Conservation (phyloP, 2,329 filamentous ascomycete species). For the Trichoderma brevicompactum region DNA sequence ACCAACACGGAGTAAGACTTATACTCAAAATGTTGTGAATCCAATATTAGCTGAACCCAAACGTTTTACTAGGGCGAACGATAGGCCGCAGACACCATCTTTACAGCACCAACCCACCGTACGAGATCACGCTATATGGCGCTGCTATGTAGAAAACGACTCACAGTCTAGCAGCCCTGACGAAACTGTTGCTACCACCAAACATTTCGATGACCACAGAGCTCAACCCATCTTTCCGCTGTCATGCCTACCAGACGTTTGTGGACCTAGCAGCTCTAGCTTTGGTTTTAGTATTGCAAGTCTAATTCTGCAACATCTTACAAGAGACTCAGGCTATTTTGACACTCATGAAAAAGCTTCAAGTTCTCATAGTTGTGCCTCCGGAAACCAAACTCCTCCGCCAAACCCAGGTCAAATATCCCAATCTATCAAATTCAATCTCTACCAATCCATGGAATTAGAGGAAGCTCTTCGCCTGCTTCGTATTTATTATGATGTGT, state of each 20-base stretch:
- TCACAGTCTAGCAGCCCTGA: no score
- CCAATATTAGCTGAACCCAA: no score
- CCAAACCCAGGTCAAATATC: not conserved
- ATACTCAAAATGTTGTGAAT: no score
- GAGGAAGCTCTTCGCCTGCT: not conserved
- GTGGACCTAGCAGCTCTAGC: not conserved
- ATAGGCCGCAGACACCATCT: no score
- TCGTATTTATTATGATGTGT: not conserved
- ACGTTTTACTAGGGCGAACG: no score
- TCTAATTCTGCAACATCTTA: not conserved
- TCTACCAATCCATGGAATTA: not conserved
- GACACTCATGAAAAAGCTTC: not conserved
- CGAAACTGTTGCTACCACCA: no score
- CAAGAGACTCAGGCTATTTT: not conserved
- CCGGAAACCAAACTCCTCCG: not conserved
- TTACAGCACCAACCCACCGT: no score
- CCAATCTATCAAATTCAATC: not conserved
- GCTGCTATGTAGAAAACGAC: no score
- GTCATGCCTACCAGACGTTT: not conserved
- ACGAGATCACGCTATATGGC: no score
- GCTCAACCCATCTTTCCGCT: no score
- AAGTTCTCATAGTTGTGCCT: not conserved
- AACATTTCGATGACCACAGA: no score
- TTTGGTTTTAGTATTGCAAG: not conserved
- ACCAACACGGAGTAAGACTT: no score